Percentiles rank a stretch among this genome's conserved stretches.
Conservation (phyloP, 169 alveolate species). For the Eimeria mitis region DNA sequence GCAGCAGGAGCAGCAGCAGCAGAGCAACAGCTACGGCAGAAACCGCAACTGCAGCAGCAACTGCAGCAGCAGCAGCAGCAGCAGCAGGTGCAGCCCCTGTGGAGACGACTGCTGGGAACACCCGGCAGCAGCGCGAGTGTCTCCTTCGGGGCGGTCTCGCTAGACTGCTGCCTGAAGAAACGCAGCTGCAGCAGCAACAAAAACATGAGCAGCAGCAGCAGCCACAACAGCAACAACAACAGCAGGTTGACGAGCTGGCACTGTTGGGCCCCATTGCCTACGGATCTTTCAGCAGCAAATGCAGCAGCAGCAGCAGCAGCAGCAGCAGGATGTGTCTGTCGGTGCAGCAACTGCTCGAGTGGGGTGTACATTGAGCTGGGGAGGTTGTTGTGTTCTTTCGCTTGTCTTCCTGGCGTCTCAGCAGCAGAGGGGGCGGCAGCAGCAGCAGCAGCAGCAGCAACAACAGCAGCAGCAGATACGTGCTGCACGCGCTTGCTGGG, state of each 20-base stretch:
- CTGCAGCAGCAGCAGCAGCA: slow-evolving; percentile 28
- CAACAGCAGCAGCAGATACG: slow-evolving; percentile 45
- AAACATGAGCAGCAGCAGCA: background rate
- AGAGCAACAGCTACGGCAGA: slow-evolving; percentile 1
- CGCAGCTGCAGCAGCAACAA: slow-evolving; percentile 17
- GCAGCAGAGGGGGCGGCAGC: slow-evolving; percentile 34
- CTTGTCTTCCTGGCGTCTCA: background rate
- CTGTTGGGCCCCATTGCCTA: background rate
- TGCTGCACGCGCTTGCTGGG: slow-evolving; percentile 15
- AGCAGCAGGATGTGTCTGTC: slow-evolving; percentile 13
- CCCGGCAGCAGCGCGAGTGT: slow-evolving; percentile 44
- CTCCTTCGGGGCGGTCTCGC: slow-evolving; percentile 15
- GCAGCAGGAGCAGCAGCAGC: background rate
- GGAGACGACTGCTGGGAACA: slow-evolving; percentile 29
- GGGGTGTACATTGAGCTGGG: slow-evolving; percentile 48
- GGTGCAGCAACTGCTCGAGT: slow-evolving; percentile 12
- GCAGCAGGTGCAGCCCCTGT: background rate
- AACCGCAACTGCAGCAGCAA: background rate
- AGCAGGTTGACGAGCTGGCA: background rate
- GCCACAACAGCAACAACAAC: slow-evolving; percentile 3
- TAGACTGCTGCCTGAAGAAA: background rate
- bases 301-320: slow-evolving; percentile 40
- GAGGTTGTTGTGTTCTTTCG: background rate
- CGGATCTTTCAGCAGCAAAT: background rate
- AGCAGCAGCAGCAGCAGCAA: slow-evolving; percentile 45